These are phyloP conservation scores for Arctium minus DNA, from an alignment of 129 eudicot genomes.

Conservation along the genomic window DNA sequence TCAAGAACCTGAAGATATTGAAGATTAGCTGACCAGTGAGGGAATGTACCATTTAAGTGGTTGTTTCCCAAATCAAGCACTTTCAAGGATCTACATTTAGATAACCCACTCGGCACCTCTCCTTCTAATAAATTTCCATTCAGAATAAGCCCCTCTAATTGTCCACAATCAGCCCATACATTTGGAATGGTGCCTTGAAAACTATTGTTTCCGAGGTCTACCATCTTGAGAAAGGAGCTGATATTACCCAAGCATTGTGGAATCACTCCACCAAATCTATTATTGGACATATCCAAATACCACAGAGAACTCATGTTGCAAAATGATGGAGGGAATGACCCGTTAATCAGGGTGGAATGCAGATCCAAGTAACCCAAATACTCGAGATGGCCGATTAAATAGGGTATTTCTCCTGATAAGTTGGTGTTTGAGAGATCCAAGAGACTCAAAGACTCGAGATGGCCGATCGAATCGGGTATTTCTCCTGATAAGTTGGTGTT, in stretches of 20 bases:
- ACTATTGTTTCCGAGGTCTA: slow-evolving; percentile 22
- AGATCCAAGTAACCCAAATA: neutral
- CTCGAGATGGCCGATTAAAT: neutral
- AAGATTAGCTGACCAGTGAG: slow-evolving; percentile 27
- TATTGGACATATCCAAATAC: slow-evolving; percentile 24
- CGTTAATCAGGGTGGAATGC: slow-evolving; percentile 8
- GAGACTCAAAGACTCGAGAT: no score
- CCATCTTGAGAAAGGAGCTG: neutral
- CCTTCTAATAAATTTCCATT: slow-evolving; percentile 33
- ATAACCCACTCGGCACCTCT: slow-evolving; percentile 26
- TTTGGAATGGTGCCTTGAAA: slow-evolving; percentile 30
- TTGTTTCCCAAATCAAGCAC: slow-evolving; percentile 38
- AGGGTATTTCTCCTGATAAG: neutral
- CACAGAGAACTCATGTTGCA: slow-evolving; percentile 6
- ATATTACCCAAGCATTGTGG: slow-evolving; percentile 33
- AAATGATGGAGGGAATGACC: slow-evolving; percentile 23
- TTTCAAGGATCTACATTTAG: slow-evolving; percentile 18
- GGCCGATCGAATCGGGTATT: no score
- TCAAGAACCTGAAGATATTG: slow-evolving; percentile 25
- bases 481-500: neutral
- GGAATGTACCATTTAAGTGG: slow-evolving; percentile 30
- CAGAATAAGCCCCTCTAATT: slow-evolving; percentile 9
- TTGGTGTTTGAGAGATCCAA: neutral
- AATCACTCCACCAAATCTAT: slow-evolving; percentile 20
- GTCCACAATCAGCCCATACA: neutral